Evolutionary conservation across 176 grass and related monocot species (phyloP), one percentile per base, ranked within the genome.

Genomic region (Dendrocalamus sinicus): DNA sequence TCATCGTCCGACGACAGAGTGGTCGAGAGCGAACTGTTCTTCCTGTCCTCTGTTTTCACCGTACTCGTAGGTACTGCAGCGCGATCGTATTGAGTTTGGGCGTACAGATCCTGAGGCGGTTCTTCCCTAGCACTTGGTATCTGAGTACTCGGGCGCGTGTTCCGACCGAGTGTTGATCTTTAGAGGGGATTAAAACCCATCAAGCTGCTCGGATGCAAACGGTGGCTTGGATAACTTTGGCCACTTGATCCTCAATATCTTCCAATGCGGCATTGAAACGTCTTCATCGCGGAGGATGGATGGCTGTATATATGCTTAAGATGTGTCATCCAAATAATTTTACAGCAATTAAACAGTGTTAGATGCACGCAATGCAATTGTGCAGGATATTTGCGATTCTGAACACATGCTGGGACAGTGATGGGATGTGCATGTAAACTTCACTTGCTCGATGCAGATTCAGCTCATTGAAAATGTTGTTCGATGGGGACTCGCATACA

Each of bases 391-490:
- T 73, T 57, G 19, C 19, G 50, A 87, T 87, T 81, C 58, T 66
- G 20, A 57, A 66, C 52, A 50, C 76, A 53, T 24, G 30, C 44
- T 30, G 69, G 52, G 70, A 74, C 78, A 67, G 50, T 57, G 82
- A 80, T 41, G 28, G 61, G 76, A 67, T 67, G 60, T 30, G 43
- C 26, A 16, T 30, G 51, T 35, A 20, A n/a, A 11, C 35, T 44
- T 41, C 28, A 4, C 51, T 41, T 23, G 26, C 12, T 44, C 12
- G 75, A 44, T 85, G 72, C 74, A 78, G 82, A 89, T 89, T 85
- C 88, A 89, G 70, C 53, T 81, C 60, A 23, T 59, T 10, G n/a
- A 59, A 54, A 57, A 48, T 89, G 81, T 37, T 63, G 50, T 55
- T 73, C 2, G 60, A 89, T 5, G 76, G 76, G 19, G 60, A 73